These are phyloP conservation scores for Candida montana DNA, from an alignment of 805 yeast genomes.

Conservation along the genomic window DNA sequence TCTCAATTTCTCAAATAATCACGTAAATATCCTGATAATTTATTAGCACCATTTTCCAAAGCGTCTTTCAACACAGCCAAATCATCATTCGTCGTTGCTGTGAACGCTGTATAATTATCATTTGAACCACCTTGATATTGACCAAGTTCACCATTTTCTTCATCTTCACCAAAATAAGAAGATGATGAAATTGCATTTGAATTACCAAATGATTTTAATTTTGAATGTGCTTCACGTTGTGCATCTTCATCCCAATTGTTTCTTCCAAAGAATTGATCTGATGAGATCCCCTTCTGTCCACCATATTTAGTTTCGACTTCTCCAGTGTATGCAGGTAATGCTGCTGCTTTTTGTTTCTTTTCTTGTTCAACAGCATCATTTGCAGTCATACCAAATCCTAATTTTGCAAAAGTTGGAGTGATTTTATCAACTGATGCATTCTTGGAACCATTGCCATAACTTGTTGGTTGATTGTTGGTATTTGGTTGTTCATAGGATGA, in stretches of 20 bases:
- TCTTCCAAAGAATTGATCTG: slow-evolving; percentile 91
- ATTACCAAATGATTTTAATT: slow-evolving; percentile 74
- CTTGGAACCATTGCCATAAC: slow-evolving; percentile 10
- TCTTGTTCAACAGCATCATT: slow-evolving; percentile 49
- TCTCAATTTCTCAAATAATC: slow-evolving; percentile 59
- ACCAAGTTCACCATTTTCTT: slow-evolving; percentile 43
- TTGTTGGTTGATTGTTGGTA: slow-evolving; percentile 2
- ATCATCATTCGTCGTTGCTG: slow-evolving; percentile 82
- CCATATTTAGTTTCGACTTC: slow-evolving; percentile 77
- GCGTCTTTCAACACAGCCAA: slow-evolving; percentile 85
- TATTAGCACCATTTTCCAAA: slow-evolving; percentile 89
- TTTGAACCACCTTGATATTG: slow-evolving; percentile 28
- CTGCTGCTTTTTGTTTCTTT: slow-evolving; percentile 38
- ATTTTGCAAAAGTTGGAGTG: slow-evolving; percentile 68
- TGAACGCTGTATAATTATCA: slow-evolving; percentile 58
- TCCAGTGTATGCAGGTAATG: slow-evolving; percentile 64
- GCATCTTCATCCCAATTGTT: slow-evolving; percentile 75
- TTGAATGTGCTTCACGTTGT: slow-evolving; percentile 74
- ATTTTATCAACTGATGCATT: slow-evolving; percentile 35
- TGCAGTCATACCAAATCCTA: slow-evolving; percentile 86
- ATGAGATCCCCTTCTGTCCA: slow-evolving; percentile 87
- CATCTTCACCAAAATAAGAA: slow-evolving; percentile 86
- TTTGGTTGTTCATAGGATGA: slow-evolving; percentile 12
- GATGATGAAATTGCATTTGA: slow-evolving; percentile 90
- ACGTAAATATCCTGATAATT: slow-evolving; percentile 77